Evolutionary conservation across 2,329 filamentous ascomycete genomes (phyloP), one percentile per base, ranked within the genome.

Genomic region (Colletotrichum musicola): DNA sequence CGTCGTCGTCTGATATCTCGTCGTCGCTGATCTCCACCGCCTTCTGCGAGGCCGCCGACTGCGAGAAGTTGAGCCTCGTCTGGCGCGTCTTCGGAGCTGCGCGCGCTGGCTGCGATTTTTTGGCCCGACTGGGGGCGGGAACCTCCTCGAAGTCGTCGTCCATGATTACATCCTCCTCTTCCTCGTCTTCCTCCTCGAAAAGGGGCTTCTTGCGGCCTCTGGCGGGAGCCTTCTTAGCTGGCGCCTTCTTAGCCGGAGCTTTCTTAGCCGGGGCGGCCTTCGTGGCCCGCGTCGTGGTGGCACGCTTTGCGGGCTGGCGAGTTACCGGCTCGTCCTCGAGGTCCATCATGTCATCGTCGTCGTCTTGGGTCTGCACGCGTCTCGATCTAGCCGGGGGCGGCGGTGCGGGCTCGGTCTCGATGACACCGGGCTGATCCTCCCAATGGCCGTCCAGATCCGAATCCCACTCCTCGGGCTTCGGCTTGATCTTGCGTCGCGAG

Each of bases 391-490:
- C 46, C 80, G 77, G 30, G 81, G 77, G 22, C 78, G 78, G 58
- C 30, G 56, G 13, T 5, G 49, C 75, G 35, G 67, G 72, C 49
- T 81, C 69, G 86, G 86, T 81, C 51, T 90, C 84, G 5, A 90
- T 78, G 1, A 91, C 93, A 7, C 88, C 90, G 0, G 92, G 89
- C 67, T 94, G 89, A 55, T 96, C 92, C 69, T 92, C 92, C 95
- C 95, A 98, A 58, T 86, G 86, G 0, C 95, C 96, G 57, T 97
- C 92, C 27, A 95, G 82, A 72, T 98, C 95, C n/a, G 89, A 93
- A 75, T 98, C 94, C 94, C 95, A 98, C 2, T 85, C 85, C 12
- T 89, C 87, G 1, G 95, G 95, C 77, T 90, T 93, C 0, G 93
- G 90, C 76, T 93, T 95, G 69, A 93, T 84, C 71, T 84, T 89